Percentiles rank a stretch among this genome's conserved stretches.
These are phyloP conservation scores for Leishmania tropica DNA, from an alignment of 208 protist genomes.

Conservation along the genomic window DNA sequence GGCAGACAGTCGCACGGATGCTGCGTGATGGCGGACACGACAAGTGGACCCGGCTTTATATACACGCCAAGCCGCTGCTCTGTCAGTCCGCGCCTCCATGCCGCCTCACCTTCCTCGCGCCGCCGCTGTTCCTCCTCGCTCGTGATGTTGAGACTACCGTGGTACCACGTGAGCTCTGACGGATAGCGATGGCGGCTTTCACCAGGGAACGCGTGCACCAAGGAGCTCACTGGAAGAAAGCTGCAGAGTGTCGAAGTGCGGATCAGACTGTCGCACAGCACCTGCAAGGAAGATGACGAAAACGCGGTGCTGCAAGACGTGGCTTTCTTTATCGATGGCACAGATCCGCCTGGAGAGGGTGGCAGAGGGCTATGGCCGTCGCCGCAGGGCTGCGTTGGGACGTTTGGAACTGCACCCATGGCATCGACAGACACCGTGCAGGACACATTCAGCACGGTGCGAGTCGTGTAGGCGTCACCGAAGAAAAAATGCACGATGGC, in stretches of 20 bases:
- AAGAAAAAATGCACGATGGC: slow-evolving; percentile 69
- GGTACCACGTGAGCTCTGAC: slow-evolving; percentile 62
- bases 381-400: background rate
- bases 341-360: background rate
- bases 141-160: slow-evolving; percentile 47
- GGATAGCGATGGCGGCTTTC: slow-evolving; percentile 43
- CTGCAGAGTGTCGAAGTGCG: slow-evolving; percentile 23
- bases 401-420: background rate
- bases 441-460: slow-evolving; percentile 39
- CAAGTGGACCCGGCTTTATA: slow-evolving; percentile 27
- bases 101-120: slow-evolving; percentile 28
- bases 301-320: background rate
- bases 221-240: slow-evolving; percentile 7
- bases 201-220: slow-evolving; percentile 27
- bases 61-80: slow-evolving; percentile 38
- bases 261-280: slow-evolving; percentile 40
- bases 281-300: slow-evolving; percentile 11
- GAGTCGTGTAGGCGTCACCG: slow-evolving; percentile 70
- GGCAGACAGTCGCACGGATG: slow-evolving; percentile 41
- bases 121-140: slow-evolving; percentile 30
- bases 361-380: slow-evolving; percentile 8
- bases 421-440: slow-evolving; percentile 6
- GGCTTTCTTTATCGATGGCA: background rate
- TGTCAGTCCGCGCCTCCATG: slow-evolving; percentile 41
- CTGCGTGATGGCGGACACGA: slow-evolving; percentile 51